A percentile compares a stretch with the other conserved stretches of the same genome.
These are phyloP conservation scores for Haematococcus lacustris DNA, from an alignment of 139 green algal genomes.

Conservation along the genomic window DNA sequence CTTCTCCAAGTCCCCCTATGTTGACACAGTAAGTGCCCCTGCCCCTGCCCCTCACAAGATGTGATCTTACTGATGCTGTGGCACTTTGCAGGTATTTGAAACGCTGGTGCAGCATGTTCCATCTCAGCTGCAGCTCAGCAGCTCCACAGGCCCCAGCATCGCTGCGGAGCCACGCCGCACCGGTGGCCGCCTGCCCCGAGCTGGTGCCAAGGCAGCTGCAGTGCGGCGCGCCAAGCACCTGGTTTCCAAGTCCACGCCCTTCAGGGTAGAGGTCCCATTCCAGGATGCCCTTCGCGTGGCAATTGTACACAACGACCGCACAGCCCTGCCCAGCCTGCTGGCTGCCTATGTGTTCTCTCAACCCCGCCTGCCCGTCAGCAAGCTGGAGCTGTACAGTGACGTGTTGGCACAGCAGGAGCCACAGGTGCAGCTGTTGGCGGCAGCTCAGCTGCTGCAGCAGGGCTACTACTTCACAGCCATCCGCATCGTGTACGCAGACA, in stretches of 20 bases:
- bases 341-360: slow-evolving; percentile 24
- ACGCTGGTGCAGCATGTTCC: slow-evolving; percentile 15
- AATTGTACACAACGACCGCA: slow-evolving; percentile 14
- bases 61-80: no score
- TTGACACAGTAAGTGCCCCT: no score
- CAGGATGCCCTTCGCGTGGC: slow-evolving; percentile 28
- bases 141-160: neutral
- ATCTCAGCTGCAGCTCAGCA: neutral
- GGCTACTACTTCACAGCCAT: slow-evolving; percentile 32
- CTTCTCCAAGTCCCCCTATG: slow-evolving; percentile 28
- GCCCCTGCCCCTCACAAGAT: no score
- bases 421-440: slow-evolving; percentile 16
- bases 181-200: slow-evolving; percentile 13
- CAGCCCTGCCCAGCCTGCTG: slow-evolving; percentile 19
- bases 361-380: neutral
- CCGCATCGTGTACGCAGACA: slow-evolving; percentile 23
- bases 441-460: slow-evolving; percentile 23
- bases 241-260: slow-evolving; percentile 7
- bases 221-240: slow-evolving; percentile 23
- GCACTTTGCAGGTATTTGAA: slow-evolving; percentile 30
- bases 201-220: slow-evolving; percentile 26
- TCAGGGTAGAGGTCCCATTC: slow-evolving; percentile 28
- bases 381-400: slow-evolving; percentile 20
- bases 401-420: slow-evolving; percentile 5
- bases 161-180: slow-evolving; percentile 4